Evolutionary conservation across 495 filamentous ascomycete species (phyloP).

Genomic region (Tuber melanosporum): DNA sequence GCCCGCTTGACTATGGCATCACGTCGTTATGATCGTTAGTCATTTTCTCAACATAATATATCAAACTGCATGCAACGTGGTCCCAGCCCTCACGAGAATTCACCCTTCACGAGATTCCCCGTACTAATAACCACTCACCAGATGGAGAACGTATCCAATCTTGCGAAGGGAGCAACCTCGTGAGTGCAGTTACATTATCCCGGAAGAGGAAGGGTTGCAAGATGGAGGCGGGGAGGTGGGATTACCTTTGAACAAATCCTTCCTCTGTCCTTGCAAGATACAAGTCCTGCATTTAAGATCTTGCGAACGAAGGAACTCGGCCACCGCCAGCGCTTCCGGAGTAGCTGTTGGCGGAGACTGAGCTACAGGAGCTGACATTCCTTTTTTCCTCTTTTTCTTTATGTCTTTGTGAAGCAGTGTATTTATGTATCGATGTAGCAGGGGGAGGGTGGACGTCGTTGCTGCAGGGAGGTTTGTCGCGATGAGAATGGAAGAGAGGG

Average conservation of each 20-base stretch:
- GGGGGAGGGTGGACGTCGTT: not conserved
- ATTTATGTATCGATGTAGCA: not conserved
- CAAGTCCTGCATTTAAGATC: constrained; percentile 83
- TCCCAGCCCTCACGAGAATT: not conserved
- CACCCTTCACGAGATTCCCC: not conserved
- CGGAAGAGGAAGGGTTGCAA: not conserved
- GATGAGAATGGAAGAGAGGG: not conserved
- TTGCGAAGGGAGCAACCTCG: constrained; percentile 43
- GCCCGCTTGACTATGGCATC: constrained; percentile 77
- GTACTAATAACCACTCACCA: not conserved
- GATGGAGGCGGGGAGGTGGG: not conserved
- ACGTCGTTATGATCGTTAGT: not conserved
- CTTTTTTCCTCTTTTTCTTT: not conserved
- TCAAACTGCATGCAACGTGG: not conserved
- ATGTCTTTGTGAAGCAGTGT: not conserved
- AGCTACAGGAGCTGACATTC: constrained; percentile 27
- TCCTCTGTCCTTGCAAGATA: constrained; percentile 91
- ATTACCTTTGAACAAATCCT: constrained; percentile 94
- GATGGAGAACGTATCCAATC: constrained; percentile 8
- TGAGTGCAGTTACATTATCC: not conserved
- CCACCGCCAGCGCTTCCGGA: constrained; percentile 80
- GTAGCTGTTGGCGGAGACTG: constrained; percentile 37
- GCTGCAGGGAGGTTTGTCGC: not conserved
- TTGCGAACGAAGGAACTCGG: constrained; percentile 78
- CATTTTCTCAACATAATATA: not conserved